Evolutionary conservation across 495 filamentous ascomycete genomes (phyloP), one percentile per base, ranked within the genome.

Genomic region (Immersiella caudata): DNA sequence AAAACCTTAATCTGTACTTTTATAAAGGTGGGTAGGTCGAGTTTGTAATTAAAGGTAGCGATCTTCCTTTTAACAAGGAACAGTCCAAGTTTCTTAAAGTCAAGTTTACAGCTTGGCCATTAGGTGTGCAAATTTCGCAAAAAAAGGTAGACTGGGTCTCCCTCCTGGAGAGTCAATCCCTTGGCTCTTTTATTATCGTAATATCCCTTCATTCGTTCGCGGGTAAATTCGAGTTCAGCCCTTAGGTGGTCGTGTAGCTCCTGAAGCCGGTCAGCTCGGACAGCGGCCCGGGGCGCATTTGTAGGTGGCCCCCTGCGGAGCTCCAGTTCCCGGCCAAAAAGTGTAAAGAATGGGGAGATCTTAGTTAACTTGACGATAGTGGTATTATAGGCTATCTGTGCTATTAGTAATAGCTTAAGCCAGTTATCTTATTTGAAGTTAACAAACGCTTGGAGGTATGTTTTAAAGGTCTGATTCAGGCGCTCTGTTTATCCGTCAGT

Each of bases 381-480:
- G 22, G n/a, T 40, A 6, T 70, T 60, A 29, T 67, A 69, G 8
- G 29, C 16, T n/a, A 69, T 49, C 51, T 70, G 51, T 54, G 36
- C 49, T 64, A 46, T 55, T 26, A 25, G 46, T 26, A 70, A 46
- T 18, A 64, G 24, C 24, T 67, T 29, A 52, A 64, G 26, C 50
- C 54, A 70, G 27, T 70, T 67, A 22, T 67, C 35, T 67, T 67
- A 46, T 55, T 59, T 6, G 18, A 50, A 61, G 33, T 64, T 67
- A 55, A 66, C 40, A 64, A 24, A 63, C 6, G 6, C 24, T 35
- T 20, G 16, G 26, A 64, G 27, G 20, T 70, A 67, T 26, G 52
- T 52, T 26, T 67, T 49, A 27, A 64, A 22, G n/a, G 60, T 61
- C 62, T 64, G 27, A 77, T 74, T 49, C 62, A 60, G 8, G 70